These are phyloP conservation scores for Chrysopogon serrulatus DNA, from an alignment of 176 grass and related monocot species.

Conservation along the genomic window DNA sequence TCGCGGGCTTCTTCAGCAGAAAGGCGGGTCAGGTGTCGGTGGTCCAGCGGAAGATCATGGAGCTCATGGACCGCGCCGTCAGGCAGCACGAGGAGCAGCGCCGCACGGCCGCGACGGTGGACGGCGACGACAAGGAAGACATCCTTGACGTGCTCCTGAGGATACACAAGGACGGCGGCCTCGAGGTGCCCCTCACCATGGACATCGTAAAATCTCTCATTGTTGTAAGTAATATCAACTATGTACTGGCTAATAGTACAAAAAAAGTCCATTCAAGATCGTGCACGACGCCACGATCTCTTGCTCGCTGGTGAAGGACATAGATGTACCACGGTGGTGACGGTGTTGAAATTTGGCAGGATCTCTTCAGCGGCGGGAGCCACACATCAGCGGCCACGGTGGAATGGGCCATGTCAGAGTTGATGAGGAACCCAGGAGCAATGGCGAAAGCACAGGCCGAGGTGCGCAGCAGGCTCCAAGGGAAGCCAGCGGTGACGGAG, in stretches of 20 bases:
- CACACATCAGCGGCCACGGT: background rate
- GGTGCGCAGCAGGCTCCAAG: background rate
- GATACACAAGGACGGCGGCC: background rate
- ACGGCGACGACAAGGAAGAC: background rate
- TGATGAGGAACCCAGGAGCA: background rate
- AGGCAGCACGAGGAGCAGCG: constrained; percentile 13
- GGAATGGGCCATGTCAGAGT: background rate
- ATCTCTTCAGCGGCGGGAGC: background rate
- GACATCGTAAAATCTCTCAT: background rate
- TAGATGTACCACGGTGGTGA: no score
- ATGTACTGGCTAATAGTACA: no score
- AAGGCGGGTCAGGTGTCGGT: background rate
- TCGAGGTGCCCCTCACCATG: background rate
- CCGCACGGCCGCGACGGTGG: background rate
- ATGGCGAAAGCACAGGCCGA: background rate
- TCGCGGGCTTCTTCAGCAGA: background rate
- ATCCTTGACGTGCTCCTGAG: background rate
- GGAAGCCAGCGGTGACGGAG: background rate
- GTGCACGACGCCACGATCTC: no score
- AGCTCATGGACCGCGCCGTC: constrained; percentile 20
- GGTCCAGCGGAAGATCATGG: background rate
- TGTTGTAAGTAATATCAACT: background rate
- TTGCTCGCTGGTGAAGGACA: no score
- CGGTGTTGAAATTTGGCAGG: background rate
- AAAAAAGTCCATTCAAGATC: no score